Evolutionary conservation across 148 eudicot species (phyloP).

Genomic region (Vaccinium macrocarpon): DNA sequence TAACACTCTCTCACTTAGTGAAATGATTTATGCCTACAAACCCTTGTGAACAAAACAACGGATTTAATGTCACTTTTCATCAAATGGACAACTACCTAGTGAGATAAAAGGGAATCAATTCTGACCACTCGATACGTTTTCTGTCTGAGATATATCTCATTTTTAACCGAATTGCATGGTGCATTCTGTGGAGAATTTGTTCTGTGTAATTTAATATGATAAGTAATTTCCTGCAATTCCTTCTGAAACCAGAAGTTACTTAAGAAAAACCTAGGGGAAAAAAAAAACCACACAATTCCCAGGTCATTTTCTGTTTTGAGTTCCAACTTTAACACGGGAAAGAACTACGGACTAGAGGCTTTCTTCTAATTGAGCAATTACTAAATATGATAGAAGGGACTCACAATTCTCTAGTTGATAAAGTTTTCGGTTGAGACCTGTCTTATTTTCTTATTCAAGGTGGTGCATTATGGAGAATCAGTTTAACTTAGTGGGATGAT

Average conservation of each 20-base stretch:
- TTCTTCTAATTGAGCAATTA: not conserved
- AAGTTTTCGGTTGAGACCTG: not conserved
- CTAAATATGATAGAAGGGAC: not conserved
- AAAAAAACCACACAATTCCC: not conserved
- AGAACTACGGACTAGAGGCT: not conserved
- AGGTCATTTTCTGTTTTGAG: not conserved
- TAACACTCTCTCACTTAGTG: not conserved
- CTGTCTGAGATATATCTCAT: not conserved
- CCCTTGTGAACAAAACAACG: not conserved
- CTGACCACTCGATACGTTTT: not conserved
- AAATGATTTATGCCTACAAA: not conserved
- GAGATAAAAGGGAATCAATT: not conserved
- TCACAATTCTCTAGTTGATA: not conserved
- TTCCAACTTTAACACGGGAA: not conserved
- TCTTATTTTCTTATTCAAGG: not conserved
- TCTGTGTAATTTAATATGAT: not conserved
- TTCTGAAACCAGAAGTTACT: not conserved
- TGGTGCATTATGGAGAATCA: not conserved
- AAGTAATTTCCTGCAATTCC: not conserved
- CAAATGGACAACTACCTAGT: not conserved
- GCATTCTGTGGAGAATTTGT: not conserved
- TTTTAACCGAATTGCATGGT: not conserved
- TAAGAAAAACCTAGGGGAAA: not conserved
- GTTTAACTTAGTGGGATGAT: not conserved
- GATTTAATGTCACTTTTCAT: not conserved